Percentiles rank a stretch among this genome's conserved stretches.
Conservation (phyloP, 805 yeast species). For the Ogataea methylovora region DNA sequence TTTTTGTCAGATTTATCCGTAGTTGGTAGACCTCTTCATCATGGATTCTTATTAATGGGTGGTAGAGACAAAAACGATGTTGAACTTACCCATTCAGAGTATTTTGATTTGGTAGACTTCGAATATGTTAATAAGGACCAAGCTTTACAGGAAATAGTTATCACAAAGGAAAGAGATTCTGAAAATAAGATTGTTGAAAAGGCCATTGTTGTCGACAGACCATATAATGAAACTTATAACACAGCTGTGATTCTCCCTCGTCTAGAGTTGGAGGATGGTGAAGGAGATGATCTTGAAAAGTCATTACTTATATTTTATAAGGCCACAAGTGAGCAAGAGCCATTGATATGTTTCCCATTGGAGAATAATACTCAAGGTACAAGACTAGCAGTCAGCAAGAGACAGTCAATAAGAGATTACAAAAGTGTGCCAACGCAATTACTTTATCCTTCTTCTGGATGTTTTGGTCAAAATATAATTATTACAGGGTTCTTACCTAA, state of each 20-base stretch:
- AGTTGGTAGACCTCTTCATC: conserved; percentile 31
- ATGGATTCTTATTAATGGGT: conserved; percentile 46
- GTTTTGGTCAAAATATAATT: conserved; percentile 60
- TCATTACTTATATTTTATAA: conserved; percentile 2
- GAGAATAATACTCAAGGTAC: conserved; percentile 1
- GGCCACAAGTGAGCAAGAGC: conserved; percentile 8
- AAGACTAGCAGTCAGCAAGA: not conserved
- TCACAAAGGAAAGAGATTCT: too few relatives aligned
- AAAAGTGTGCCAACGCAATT: conserved; percentile 37
- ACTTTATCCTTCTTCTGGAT: conserved; percentile 50
- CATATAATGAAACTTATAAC: conserved; percentile 1
- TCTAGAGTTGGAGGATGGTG: not conserved
- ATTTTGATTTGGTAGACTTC: conserved; percentile 40
- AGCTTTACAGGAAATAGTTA: too few relatives aligned
- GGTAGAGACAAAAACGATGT: conserved; percentile 35
- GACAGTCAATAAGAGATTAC: conserved; percentile 5
- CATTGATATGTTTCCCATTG: conserved; percentile 15
- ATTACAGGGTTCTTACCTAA: conserved; percentile 51
- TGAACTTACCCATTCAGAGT: conserved; percentile 25
- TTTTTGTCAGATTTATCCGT: conserved; percentile 30
- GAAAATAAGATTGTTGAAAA: conserved; percentile 10
- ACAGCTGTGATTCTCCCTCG: conserved; percentile 1
- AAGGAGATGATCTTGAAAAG: not conserved
- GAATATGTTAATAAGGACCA: too few relatives aligned
- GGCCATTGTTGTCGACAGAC: conserved; percentile 1